Evolutionary conservation across 257 asterid species (phyloP).

Genomic region (Avicennia marina): DNA sequence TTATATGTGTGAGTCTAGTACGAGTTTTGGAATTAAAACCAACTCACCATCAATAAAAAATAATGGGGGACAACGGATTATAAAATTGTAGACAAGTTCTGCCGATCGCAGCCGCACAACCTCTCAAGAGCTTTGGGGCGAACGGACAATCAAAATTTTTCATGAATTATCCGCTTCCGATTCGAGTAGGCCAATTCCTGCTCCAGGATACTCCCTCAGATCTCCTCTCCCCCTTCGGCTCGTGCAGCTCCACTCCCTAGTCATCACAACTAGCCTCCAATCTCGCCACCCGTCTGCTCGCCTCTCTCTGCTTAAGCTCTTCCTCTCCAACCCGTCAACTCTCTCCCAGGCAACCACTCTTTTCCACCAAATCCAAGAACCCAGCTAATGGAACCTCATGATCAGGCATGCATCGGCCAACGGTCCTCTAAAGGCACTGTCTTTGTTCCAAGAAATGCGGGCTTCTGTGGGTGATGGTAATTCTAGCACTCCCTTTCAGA

Average conservation of each 20-base stretch:
- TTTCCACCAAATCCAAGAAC: conserved; percentile 28
- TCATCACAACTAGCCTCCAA: conserved; percentile 37
- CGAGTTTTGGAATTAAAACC: no score
- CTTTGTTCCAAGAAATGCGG: conserved; percentile 33
- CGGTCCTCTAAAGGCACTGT: conserved; percentile 36
- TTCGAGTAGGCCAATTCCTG: conserved; percentile 26
- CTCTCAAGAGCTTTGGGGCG: no score
- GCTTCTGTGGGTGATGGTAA: no score
- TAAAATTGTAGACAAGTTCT: no score
- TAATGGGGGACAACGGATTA: no score
- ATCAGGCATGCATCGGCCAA: conserved; percentile 37
- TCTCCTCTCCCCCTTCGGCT: conserved; percentile 22
- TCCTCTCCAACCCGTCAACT: conserved; percentile 26
- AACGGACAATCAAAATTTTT: no score
- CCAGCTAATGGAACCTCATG: conserved; percentile 32
- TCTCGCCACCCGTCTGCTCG: conserved; percentile 19
- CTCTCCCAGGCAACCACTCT: conserved; percentile 23
- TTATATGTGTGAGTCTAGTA: no score
- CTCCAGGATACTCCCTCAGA: conserved; percentile 19
- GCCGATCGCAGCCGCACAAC: no score
- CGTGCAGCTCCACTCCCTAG: conserved; percentile 33
- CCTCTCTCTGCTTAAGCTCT: conserved; percentile 30
- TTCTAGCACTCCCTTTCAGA: neutral
- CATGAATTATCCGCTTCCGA: conserved; percentile 19
- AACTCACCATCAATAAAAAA: no score